A percentile compares a stretch with the other conserved stretches of the same genome.
These are phyloP conservation scores for Neofusicoccum parvum DNA, from an alignment of 2,329 filamentous ascomycete genomes.

Conservation along the genomic window DNA sequence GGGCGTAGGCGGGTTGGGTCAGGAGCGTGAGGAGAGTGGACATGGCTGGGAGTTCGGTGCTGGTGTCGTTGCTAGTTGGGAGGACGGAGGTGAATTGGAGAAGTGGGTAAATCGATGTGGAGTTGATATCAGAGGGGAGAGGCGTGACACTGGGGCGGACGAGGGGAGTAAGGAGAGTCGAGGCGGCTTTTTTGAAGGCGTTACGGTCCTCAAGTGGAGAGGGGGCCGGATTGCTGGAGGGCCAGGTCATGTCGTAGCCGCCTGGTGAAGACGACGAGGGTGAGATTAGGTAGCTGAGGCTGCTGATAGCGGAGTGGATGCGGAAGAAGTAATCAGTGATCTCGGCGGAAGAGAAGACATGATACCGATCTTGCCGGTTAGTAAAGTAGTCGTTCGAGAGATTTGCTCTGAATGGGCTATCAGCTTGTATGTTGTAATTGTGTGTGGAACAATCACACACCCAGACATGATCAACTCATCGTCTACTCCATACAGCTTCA, in stretches of 20 bases:
- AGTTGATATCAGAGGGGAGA: slow-evolving; percentile 46
- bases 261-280: slow-evolving; percentile 56
- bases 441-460: slow-evolving; percentile 46
- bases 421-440: background rate
- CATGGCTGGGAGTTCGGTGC: slow-evolving; percentile 85
- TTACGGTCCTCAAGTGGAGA: slow-evolving; percentile 71
- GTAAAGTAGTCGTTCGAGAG: slow-evolving; percentile 94
- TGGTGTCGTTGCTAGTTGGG: slow-evolving; percentile 64
- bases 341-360: slow-evolving; percentile 78
- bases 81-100: slow-evolving; percentile 87
- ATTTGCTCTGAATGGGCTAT: slow-evolving; percentile 64
- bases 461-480: slow-evolving; percentile 95
- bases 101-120: slow-evolving; percentile 81
- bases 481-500: slow-evolving; percentile 97
- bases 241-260: slow-evolving; percentile 69
- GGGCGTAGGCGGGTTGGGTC: slow-evolving; percentile 62
- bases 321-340: slow-evolving; percentile 80
- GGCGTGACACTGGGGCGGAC: slow-evolving; percentile 55
- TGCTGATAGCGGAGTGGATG: slow-evolving; percentile 76
- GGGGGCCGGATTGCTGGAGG: slow-evolving; percentile 69
- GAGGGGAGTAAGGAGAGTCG: slow-evolving; percentile 66
- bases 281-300: slow-evolving; percentile 77
- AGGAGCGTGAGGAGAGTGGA: slow-evolving; percentile 75
- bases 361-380: slow-evolving; percentile 91
- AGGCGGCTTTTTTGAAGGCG: slow-evolving; percentile 71